Evolutionary conservation across 2,329 filamentous ascomycete genomes (phyloP).

Genomic region (Ustilaginoidea virens): DNA sequence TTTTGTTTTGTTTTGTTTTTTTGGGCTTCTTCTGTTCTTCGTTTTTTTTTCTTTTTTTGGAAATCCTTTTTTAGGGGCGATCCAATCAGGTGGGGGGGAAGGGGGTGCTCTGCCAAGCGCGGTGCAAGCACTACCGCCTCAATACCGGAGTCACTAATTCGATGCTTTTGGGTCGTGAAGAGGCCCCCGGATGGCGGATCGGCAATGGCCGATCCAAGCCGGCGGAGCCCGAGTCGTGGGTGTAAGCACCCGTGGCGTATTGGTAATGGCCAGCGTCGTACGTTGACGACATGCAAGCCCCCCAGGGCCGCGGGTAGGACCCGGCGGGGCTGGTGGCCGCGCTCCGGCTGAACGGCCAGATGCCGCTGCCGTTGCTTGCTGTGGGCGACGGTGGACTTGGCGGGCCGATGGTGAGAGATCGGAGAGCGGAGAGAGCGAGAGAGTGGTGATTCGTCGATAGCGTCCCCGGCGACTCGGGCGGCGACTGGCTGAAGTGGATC

Average conservation of each 20-base stretch:
- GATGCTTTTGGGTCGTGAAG: constrained; percentile 45
- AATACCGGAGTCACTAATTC: constrained; percentile 47
- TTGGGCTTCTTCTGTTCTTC: no score
- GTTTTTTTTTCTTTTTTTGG: constrained; percentile 1
- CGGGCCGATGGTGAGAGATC: constrained; percentile 36
- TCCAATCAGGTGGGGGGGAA: no score
- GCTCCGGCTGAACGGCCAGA: constrained; percentile 41
- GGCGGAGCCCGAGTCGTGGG: constrained; percentile 16
- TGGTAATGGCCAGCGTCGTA: constrained; percentile 31
- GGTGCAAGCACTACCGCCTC: constrained; percentile 30
- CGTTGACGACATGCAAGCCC: constrained; percentile 31
- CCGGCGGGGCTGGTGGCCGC: constrained; percentile 34
- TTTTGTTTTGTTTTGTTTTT: no score
- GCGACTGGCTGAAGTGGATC: constrained; percentile 35
- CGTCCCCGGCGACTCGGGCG: constrained; percentile 30
- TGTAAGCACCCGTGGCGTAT: constrained; percentile 22
- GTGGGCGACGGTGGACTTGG: constrained; percentile 41
- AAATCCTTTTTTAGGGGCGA: no score
- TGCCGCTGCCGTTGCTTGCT: constrained; percentile 22
- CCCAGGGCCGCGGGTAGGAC: constrained; percentile 29
- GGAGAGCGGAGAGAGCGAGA: constrained; percentile 37
- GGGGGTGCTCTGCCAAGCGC: no score
- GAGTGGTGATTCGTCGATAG: constrained; percentile 13
- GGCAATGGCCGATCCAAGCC: constrained; percentile 41
- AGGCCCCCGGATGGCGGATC: constrained; percentile 34